Conservation (phyloP, 805 yeast species). For the Peterozyma xylosa region DNA sequence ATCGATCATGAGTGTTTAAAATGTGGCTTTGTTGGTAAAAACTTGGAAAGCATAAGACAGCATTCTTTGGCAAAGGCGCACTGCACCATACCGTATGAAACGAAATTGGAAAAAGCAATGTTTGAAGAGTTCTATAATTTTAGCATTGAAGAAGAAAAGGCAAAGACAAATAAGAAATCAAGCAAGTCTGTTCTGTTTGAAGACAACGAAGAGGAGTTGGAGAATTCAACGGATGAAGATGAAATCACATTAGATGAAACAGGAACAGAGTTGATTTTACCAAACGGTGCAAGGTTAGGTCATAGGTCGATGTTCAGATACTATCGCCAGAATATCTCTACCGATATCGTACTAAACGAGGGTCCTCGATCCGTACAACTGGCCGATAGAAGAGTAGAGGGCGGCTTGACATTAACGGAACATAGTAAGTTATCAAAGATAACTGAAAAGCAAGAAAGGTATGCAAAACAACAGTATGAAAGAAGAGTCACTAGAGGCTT, state of each 20-base stretch:
- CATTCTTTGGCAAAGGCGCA: constrained; percentile 37
- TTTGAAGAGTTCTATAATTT: constrained; percentile 32
- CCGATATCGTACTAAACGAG: constrained; percentile 37
- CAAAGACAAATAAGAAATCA: constrained; percentile 13
- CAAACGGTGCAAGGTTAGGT: constrained; percentile 63
- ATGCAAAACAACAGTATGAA: constrained; percentile 32
- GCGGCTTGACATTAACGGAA: constrained; percentile 47
- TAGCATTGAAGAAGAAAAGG: constrained; percentile 13
- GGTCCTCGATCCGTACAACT: constrained; percentile 58
- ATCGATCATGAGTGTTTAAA: constrained; percentile 34
- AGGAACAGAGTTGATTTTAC: constrained; percentile 54
- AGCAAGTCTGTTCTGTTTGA: constrained; percentile 21
- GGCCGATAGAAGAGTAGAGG: constrained; percentile 49
- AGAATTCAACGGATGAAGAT: constrained; percentile 10
- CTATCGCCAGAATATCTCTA: constrained; percentile 46
- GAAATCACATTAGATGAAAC: constrained; percentile 40
- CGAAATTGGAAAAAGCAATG: constrained; percentile 26
- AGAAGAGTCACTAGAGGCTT: constrained; percentile 36
- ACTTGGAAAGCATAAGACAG: constrained; percentile 32
- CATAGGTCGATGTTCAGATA: constrained; percentile 61
- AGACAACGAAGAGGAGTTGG: constrained; percentile 15
- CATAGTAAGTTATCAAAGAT: constrained; percentile 40
- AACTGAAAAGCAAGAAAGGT: constrained; percentile 33
- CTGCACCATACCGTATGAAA: constrained; percentile 36
- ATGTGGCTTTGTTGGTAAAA: constrained; percentile 36